Base-by-base conservation (phyloP, 2,329 filamentous ascomycete genomes). In the Fusarium pseudonygamai region DNA sequence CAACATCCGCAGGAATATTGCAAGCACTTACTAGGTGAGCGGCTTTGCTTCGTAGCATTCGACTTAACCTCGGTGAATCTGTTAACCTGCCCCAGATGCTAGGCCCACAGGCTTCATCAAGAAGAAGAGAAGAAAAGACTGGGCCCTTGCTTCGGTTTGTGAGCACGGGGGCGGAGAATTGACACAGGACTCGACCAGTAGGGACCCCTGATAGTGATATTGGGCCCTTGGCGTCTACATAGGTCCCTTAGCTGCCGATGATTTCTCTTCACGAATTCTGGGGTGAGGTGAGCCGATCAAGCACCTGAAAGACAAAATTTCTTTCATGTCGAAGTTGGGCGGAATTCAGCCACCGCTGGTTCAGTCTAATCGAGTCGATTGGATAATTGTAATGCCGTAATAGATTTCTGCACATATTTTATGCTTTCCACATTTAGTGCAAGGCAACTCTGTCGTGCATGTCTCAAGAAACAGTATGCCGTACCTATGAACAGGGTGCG, bases 31-130 rank as follows among this genome's bases (percentile, higher is more conserved):
- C 40, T 34, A 60, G 60, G 43, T 39, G 52, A 30, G 30, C 30
- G 28, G 22, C 37, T 62, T 42, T 47, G 45, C 12, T 55, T 37
- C 24, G 40, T 36, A 37, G 49, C 42, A 57, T 65, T 52, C 40
- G 61, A 68, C 58, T 65, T 76, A 75, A 76, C 75, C 75, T 77
- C 75, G 75, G 75, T 77, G 75, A 77, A 77, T 71, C 55, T 57
- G 40, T 36, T 64, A 47, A 61, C 46, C 36, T 67, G 71, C 50
- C 62, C 71, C 58, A 69, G 40, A 67, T 58, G 46, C 47, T 64
- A 43, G 60, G 49, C 34, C 39, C 40, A 49, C 28, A 26, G 36
- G 43, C 46, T 60, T 65, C 59, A 64, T 53, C 40, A 55, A 50
- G 37, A 53, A 60, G 62, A 66, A 68, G 60, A 67, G 61, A 69